Conservation (phyloP, 331 rosid species). For the Quercus tomentella region DNA sequence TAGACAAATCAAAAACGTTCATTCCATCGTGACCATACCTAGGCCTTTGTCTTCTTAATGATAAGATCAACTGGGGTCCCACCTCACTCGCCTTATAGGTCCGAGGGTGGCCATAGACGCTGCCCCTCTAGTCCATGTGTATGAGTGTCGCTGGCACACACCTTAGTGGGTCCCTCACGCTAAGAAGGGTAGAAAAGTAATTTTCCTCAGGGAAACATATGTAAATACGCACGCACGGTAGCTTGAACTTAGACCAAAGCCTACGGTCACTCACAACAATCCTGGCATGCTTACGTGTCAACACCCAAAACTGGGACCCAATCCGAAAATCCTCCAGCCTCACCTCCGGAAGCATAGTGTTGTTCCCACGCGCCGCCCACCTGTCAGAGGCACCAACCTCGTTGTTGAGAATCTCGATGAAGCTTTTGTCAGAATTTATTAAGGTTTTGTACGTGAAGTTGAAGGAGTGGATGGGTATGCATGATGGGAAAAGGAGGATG, state of each 20-base stretch:
- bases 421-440: conserved; percentile 35
- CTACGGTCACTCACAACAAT: conserved; percentile 32
- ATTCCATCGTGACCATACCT: conserved; percentile 53
- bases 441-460: conserved; percentile 56
- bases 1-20: conserved; percentile 8
- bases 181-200: conserved; percentile 73
- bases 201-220: conserved; percentile 69
- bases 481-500: conserved; percentile 40
- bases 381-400: conserved; percentile 25
- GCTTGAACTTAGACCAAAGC: conserved; percentile 49
- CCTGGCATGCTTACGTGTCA: conserved; percentile 73
- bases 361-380: conserved; percentile 64
- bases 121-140: conserved; percentile 63
- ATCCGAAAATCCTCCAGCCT: conserved; percentile 51
- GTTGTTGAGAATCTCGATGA: conserved; percentile 56
- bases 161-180: conserved; percentile 45
- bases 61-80: conserved; percentile 30
- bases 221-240: conserved; percentile 43
- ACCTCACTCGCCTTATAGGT: conserved; percentile 37
- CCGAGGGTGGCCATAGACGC: conserved; percentile 57
- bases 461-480: conserved; percentile 64
- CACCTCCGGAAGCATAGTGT: conserved; percentile 61
- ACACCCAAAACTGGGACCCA: conserved; percentile 73
- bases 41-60: conserved; percentile 30
- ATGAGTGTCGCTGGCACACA: conserved; percentile 70